These are phyloP conservation scores for Glutinoglossum americanum DNA, from an alignment of 495 filamentous ascomycete species.

Conservation along the genomic window DNA sequence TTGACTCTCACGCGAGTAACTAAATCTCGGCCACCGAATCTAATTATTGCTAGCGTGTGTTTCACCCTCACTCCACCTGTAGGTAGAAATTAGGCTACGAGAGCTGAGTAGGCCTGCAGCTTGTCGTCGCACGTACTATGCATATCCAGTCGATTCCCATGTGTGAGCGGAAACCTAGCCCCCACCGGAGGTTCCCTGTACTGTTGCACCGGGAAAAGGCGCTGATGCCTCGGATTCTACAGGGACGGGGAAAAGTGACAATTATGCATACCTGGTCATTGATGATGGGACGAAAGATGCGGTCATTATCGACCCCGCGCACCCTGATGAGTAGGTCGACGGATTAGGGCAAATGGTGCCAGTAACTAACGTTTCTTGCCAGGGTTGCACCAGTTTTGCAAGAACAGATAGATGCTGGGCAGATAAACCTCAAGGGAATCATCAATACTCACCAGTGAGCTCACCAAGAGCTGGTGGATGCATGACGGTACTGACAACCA, in stretches of 20 bases:
- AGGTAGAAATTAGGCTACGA: not conserved
- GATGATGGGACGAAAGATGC: constrained; percentile 80
- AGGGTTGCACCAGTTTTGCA: constrained; percentile 71
- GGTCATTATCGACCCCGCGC: constrained; percentile 88
- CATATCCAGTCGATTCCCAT: constrained; percentile 96
- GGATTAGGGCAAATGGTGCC: not conserved
- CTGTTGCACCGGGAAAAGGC: not conserved
- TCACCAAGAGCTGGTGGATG: not conserved
- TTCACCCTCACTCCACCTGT: not conserved
- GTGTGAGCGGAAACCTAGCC: constrained; percentile 41
- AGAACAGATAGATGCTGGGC: constrained; percentile 41
- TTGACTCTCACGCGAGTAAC: not conserved
- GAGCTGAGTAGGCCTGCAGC: constrained; percentile 1
- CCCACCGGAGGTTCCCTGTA: not conserved
- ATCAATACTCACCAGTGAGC: constrained; percentile 93
- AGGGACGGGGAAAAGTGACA: constrained; percentile 83
- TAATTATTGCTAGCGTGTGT: not conserved
- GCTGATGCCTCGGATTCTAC: constrained; percentile 1
- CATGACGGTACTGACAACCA: constrained; percentile 1
- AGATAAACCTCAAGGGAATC: constrained; percentile 69
- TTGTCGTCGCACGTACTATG: constrained; percentile 33
- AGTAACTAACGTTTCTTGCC: not conserved
- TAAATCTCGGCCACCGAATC: not conserved
- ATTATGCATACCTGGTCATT: constrained; percentile 89
- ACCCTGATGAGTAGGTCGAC: constrained; percentile 62